Base-by-base conservation (phyloP, 2,329 filamentous ascomycete species). In the Neocucurbitaria cava region DNA sequence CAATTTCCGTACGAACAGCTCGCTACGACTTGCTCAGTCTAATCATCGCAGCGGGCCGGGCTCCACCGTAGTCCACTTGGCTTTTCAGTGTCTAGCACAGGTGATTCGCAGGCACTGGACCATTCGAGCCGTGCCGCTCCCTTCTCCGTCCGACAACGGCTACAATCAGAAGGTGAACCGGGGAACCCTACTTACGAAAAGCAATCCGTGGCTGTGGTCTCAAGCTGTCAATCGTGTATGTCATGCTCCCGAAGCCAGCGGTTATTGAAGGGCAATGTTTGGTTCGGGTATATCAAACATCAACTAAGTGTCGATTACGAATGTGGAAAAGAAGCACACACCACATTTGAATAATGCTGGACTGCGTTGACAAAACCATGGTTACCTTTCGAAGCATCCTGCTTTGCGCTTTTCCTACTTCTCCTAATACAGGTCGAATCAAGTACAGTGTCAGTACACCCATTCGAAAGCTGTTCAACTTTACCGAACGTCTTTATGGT, bases 91-190 rank as follows among this genome's bases (percentile, higher is more conserved):
- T 35, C 41, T 48, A 30, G n/a, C 41, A 58, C 33, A 40, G 39
- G n/a, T 71, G 66, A 69, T 72, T 70, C 64, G 67, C 51, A 64
- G 58, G 48, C 40, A 57, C 42, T 49, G 43, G 33, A 46, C 55
- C 52, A 52, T 41, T 61, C 65, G 70, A 59, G 62, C 70, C 69
- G 70, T 68, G 65, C 69, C 69, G 69, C 62, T 66, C 58, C 58
- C 63, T 64, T 62, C 50, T 56, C 52, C 55, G 54, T 59, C 48
- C 57, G 61, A 60, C 59, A 59, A 64, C 58, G 58, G 50, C 36
- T 44, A 52, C 46, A 33, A 59, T 56, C 54, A 58, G 56, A 57
- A 41, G 39, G 30, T 50, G 41, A 55, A 40, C 54, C 48, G 46
- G 46, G 40, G 39, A 44, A 52, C 59, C 45, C 47, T 24, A 44